These are phyloP conservation scores for Neofusicoccum cordaticola DNA, from an alignment of 2,329 filamentous ascomycete genomes.

Conservation along the genomic window DNA sequence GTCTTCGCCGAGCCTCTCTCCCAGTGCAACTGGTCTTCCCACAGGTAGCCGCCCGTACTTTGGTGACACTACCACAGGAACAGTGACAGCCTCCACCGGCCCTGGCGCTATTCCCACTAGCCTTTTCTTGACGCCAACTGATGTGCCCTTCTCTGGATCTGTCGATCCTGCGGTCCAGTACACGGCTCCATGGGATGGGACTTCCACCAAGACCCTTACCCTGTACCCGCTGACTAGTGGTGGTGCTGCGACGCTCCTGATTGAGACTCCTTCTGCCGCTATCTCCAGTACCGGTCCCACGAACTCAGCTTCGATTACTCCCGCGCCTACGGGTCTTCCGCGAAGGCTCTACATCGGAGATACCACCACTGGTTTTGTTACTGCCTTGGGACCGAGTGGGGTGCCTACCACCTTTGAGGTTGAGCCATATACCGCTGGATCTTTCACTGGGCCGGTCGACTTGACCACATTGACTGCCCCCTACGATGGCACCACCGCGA, in stretches of 20 bases:
- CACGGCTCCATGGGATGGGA: not conserved
- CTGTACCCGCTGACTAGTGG: not conserved
- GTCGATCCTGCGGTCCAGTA: not conserved
- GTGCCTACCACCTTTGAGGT: not conserved
- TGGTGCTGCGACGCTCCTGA: not conserved
- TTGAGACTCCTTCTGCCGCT: not conserved
- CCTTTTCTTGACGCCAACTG: not conserved
- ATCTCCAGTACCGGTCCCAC: not conserved
- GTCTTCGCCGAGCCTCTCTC: not conserved
- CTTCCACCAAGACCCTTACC: not conserved
- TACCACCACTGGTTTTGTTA: not conserved
- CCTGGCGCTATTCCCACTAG: not conserved
- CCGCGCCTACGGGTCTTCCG: too few relatives aligned
- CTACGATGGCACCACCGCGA: not conserved
- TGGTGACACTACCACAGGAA: not conserved
- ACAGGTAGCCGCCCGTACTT: not conserved
- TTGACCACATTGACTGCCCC: not conserved
- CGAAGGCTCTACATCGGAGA: not conserved
- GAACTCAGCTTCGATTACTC: too few relatives aligned
- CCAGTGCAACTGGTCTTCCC: not conserved
- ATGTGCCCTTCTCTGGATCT: not conserved
- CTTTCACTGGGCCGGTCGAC: not conserved
- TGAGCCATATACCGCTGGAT: not conserved
- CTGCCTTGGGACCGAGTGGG: not conserved
- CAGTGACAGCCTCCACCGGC: not conserved